Conservation (phyloP, 768 basidiomycete species). For the Baorangia bicolor region DNA sequence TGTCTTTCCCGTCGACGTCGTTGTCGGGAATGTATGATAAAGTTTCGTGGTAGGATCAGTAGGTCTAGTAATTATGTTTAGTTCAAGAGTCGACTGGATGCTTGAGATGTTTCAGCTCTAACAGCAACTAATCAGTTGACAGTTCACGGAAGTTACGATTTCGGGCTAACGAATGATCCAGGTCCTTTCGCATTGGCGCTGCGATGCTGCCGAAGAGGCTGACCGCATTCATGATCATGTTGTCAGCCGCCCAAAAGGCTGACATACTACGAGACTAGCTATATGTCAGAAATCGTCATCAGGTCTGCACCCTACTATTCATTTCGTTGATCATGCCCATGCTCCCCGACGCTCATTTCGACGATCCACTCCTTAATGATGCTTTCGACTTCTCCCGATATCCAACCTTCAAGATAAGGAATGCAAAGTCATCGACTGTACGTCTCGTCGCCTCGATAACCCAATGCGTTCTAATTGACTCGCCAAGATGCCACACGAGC, state of each 20-base stretch:
- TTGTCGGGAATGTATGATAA: too few relatives aligned
- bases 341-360: conserved; percentile 20
- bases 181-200: background rate
- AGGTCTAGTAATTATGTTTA: too few relatives aligned
- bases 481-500: background rate
- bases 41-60: too few relatives aligned
- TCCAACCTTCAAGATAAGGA: conserved; percentile 2
- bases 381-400: conserved; percentile 19
- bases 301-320: background rate
- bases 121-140: too few relatives aligned
- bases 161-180: background rate
- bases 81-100: too few relatives aligned
- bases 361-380: conserved; percentile 21
- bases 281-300: background rate
- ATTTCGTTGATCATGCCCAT: background rate
- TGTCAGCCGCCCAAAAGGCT: conserved; percentile 20
- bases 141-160: background rate
- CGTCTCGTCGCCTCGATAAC: background rate
- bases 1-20: too few relatives aligned
- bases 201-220: background rate
- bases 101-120: too few relatives aligned
- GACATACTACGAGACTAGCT: background rate
- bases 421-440: conserved; percentile 1
- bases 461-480: background rate
- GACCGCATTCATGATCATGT: background rate